Conservation (phyloP, 495 filamentous ascomycete species). For the Xylaria flabelliformis region DNA sequence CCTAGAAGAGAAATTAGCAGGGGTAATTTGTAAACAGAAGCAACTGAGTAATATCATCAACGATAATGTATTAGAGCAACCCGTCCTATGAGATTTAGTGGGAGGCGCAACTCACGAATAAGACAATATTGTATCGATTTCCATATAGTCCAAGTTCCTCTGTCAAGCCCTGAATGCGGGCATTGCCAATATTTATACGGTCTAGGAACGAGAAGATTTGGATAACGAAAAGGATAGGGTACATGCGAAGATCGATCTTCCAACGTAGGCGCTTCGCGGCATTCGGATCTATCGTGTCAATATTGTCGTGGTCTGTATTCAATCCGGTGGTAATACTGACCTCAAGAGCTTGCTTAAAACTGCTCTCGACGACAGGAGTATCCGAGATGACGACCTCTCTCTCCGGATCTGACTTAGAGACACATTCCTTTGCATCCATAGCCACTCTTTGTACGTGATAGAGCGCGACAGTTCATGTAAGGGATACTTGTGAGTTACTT, state of each 20-base stretch:
- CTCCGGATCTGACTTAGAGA: neutral
- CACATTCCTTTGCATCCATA: neutral
- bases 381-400: neutral
- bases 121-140: constrained; percentile 65
- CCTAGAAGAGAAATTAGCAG: constrained; percentile 27
- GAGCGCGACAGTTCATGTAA: neutral
- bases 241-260: constrained; percentile 47
- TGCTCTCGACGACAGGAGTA: neutral
- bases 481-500: neutral
- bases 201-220: constrained; percentile 56
- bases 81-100: neutral
- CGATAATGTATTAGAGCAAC: neutral
- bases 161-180: constrained; percentile 64
- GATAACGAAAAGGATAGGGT: constrained; percentile 51
- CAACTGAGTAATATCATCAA: neutral
- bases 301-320: neutral
- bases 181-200: constrained; percentile 69
- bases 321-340: neutral
- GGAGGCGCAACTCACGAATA: constrained; percentile 51
- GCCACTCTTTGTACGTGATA: neutral
- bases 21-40: neutral
- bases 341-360: neutral
- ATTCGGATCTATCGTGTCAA: constrained; percentile 29
- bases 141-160: constrained; percentile 63
- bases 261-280: constrained; percentile 41